Evolutionary conservation across 192 early-diverging fungal species (phyloP).

Genomic region (Podila epigama): DNA sequence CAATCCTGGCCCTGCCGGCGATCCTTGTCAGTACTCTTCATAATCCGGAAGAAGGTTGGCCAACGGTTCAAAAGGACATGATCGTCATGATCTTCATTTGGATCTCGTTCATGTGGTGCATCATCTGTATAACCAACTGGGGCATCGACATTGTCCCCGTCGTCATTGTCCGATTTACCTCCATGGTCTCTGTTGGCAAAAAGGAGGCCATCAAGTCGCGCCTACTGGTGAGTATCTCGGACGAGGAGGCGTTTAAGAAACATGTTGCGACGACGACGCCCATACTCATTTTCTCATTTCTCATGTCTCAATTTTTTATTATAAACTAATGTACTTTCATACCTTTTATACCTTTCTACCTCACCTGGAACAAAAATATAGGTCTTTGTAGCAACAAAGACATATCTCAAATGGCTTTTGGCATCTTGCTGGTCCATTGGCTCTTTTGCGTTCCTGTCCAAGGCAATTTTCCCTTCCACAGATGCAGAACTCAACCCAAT

Average conservation of each 20-base stretch:
- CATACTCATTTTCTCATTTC: background rate
- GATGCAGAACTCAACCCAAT: slow-evolving; percentile 16
- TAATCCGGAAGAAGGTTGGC: background rate
- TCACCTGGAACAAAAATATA: background rate
- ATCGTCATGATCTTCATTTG: slow-evolving; percentile 36
- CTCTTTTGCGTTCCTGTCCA: slow-evolving; percentile 38
- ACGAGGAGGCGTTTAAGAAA: background rate
- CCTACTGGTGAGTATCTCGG: slow-evolving; percentile 11
- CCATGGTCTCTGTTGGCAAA: slow-evolving; percentile 11
- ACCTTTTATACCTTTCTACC: background rate
- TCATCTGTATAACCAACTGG: slow-evolving; percentile 42
- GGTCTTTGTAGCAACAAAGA: slow-evolving; percentile 44
- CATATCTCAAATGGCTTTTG: slow-evolving; percentile 28
- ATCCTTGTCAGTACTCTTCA: slow-evolving; percentile 6
- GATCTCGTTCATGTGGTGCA: slow-evolving; percentile 47
- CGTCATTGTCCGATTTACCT: slow-evolving; percentile 23
- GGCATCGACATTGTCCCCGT: slow-evolving; percentile 31
- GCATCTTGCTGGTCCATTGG: slow-evolving; percentile 41
- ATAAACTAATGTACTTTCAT: background rate
- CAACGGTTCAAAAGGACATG: slow-evolving; percentile 13
- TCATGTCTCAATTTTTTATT: too few relatives aligned
- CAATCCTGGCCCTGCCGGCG: slow-evolving; percentile 35
- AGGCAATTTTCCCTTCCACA: slow-evolving; percentile 4
- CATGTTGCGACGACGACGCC: background rate
- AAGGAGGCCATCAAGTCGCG: slow-evolving; percentile 27